phyloP scores from a whole-genome alignment of 345 rosid species.

The Schrenkiella parvula region DNA sequence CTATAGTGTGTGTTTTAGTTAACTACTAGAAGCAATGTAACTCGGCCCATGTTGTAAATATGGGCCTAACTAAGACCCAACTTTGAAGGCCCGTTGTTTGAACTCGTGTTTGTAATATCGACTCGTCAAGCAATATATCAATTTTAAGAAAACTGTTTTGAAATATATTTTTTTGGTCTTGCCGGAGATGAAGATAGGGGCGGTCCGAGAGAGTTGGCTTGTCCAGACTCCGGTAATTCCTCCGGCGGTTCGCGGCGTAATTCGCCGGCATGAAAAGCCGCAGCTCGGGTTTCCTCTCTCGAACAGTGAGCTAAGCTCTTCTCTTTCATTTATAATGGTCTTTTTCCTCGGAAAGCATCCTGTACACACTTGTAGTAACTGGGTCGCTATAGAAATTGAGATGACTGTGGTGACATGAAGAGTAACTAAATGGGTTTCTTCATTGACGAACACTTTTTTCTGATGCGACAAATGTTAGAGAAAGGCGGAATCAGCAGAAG shows the following conservation, averaged over 20 bases:
- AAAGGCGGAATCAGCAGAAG: neutral
- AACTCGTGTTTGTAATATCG: neutral
- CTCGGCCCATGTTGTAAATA: neutral
- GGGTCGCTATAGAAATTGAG: neutral
- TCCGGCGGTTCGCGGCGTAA: neutral
- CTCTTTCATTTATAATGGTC: neutral
- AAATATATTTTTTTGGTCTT: neutral
- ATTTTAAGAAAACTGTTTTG: neutral
- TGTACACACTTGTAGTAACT: neutral
- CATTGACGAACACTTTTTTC: neutral
- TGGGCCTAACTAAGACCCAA: slow-evolving; percentile 6
- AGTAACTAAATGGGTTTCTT: neutral
- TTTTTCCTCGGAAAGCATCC: neutral
- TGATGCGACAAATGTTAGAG: too few relatives aligned
- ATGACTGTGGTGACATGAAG: neutral
- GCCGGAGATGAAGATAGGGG: slow-evolving; percentile 28
- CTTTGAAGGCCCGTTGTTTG: neutral
- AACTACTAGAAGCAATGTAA: neutral
- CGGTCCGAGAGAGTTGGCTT: slow-evolving; percentile 8
- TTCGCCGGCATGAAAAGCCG: neutral
- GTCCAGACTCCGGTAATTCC: slow-evolving; percentile 1
- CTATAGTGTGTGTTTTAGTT: neutral
- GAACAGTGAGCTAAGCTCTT: slow-evolving; percentile 26
- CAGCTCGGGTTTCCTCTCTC: slow-evolving; percentile 8
- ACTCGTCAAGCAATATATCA: neutral